Evolutionary conservation across 768 basidiomycete species (phyloP).

Genomic region (Phallus indusiatus): DNA sequence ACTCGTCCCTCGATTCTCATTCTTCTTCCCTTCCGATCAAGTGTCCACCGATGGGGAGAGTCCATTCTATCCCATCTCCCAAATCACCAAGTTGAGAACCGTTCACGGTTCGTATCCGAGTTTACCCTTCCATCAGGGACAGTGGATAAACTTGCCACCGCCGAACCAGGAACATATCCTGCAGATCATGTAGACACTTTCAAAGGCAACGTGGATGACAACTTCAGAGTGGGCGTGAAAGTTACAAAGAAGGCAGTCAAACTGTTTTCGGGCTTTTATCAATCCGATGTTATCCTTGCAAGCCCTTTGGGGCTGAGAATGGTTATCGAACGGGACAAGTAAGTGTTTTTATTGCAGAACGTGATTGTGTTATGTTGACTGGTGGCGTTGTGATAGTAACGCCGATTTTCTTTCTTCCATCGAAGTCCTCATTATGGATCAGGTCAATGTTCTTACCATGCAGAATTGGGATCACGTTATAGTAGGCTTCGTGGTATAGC

Average conservation of each 20-base stretch:
- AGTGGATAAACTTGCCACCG: slow-evolving; percentile 68
- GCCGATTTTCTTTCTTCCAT: slow-evolving; percentile 91
- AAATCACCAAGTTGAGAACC: slow-evolving; percentile 81
- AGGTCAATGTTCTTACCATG: slow-evolving; percentile 89
- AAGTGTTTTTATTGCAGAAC: not conserved
- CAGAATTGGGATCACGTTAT: slow-evolving; percentile 99
- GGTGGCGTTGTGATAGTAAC: slow-evolving; percentile 34
- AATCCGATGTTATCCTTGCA: slow-evolving; percentile 84
- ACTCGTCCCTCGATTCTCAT: slow-evolving; percentile 91
- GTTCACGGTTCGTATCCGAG: slow-evolving; percentile 69
- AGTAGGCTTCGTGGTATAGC: slow-evolving; percentile 33
- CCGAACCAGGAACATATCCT: slow-evolving; percentile 72
- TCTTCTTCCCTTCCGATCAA: slow-evolving; percentile 88
- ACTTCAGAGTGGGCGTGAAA: slow-evolving; percentile 87
- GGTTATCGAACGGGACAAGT: slow-evolving; percentile 94
- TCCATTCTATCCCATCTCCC: slow-evolving; percentile 72
- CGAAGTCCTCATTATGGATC: slow-evolving; percentile 85
- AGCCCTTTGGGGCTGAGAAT: slow-evolving; percentile 88
- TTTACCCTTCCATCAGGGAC: slow-evolving; percentile 74
- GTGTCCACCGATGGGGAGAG: slow-evolving; percentile 74
- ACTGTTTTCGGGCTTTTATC: slow-evolving; percentile 84
- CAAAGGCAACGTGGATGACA: slow-evolving; percentile 95
- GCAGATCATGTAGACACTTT: slow-evolving; percentile 88
- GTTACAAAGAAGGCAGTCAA: slow-evolving; percentile 87
- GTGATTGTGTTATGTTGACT: not conserved